Evolutionary conservation across 768 basidiomycete species (phyloP).

Genomic region (Holtermannia corniformis): DNA sequence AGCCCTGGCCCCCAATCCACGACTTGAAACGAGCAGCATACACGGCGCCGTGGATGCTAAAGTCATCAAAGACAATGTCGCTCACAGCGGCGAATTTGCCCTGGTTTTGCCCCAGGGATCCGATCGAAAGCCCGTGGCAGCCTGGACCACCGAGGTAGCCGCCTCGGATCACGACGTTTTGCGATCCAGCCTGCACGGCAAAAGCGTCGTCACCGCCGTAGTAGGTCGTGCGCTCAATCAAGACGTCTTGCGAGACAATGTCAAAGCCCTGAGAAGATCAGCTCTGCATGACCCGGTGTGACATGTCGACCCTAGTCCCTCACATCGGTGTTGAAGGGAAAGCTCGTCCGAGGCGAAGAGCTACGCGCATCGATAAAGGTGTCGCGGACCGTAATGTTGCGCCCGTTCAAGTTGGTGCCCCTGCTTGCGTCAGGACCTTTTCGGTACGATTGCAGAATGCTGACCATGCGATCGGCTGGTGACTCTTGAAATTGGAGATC

Average conservation of each 20-base stretch:
- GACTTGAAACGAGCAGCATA: conserved; percentile 49
- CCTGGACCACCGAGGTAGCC: conserved; percentile 47
- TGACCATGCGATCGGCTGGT: conserved; percentile 50
- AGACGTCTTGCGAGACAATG: conserved; percentile 21
- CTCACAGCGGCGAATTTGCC: conserved; percentile 43
- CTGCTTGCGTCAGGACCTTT: conserved; percentile 2
- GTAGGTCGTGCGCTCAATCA: conserved; percentile 40
- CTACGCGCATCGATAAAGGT: conserved; percentile 22
- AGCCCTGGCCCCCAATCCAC: conserved; percentile 48
- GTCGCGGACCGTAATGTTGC: conserved; percentile 24
- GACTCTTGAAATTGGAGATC: conserved; percentile 44
- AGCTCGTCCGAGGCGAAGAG: conserved; percentile 8
- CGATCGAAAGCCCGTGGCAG: conserved; percentile 49
- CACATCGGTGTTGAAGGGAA: conserved; percentile 33
- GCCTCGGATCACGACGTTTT: conserved; percentile 46
- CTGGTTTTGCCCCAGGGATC: conserved; percentile 46
- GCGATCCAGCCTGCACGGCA: conserved; percentile 47
- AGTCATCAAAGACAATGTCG: conserved; percentile 47
- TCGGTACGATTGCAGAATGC: too few species aligned
- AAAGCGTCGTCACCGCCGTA: conserved; percentile 50
- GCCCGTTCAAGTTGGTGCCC: conserved; percentile 32
- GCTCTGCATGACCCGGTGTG: too few species aligned
- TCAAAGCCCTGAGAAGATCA: too few species aligned
- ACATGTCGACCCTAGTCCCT: too few species aligned
- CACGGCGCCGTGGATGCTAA: conserved; percentile 49